These are phyloP conservation scores for Chlorokybus atmophyticus DNA, from an alignment of 139 green algal genomes.

Conservation along the genomic window DNA sequence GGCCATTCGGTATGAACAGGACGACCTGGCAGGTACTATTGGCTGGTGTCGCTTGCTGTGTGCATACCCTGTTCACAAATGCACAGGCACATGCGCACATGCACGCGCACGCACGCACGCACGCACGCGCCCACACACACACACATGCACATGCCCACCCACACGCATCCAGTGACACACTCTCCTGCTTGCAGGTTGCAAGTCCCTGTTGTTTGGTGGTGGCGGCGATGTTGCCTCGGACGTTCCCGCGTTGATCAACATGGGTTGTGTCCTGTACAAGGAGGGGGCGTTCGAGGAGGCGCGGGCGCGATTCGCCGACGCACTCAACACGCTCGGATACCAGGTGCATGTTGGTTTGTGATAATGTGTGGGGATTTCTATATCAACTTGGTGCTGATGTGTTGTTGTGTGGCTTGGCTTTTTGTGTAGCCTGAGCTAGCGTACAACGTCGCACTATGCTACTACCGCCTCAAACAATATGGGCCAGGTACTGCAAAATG, in stretches of 20 bases:
- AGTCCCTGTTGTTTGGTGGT: conserved; percentile 45
- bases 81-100: no score
- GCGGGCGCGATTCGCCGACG: conserved; percentile 43
- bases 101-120: no score
- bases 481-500: no score
- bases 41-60: no score
- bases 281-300: conserved; percentile 35
- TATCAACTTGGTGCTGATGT: neutral
- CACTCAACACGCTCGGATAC: conserved; percentile 28
- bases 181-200: conserved; percentile 34
- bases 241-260: conserved; percentile 43
- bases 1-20: conserved; percentile 59
- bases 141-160: no score
- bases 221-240: conserved; percentile 40
- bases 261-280: conserved; percentile 16
- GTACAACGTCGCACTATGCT: conserved; percentile 71
- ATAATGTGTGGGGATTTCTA: neutral
- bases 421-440: conserved; percentile 39
- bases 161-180: no score
- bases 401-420: neutral
- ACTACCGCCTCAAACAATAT: conserved; percentile 61
- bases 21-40: conserved; percentile 43
- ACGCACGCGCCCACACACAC: no score
- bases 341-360: conserved; percentile 8
- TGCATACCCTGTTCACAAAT: no score